Evolutionary conservation across 306 rosid species (phyloP).

Genomic region (Leucaena leucocephala): DNA sequence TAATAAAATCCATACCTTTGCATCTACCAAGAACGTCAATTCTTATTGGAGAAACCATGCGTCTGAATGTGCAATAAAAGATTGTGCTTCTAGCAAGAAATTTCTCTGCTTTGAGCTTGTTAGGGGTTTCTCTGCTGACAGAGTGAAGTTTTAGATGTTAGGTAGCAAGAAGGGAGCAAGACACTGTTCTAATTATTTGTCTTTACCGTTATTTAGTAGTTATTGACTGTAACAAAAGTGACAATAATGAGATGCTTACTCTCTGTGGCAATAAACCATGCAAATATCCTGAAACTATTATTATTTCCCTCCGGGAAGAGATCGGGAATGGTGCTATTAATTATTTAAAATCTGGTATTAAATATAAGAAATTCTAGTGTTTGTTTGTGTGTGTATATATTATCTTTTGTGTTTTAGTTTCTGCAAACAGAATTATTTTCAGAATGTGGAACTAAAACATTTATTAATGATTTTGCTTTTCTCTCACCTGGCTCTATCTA

Average conservation of each 20-base stretch:
- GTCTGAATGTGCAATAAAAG: not conserved
- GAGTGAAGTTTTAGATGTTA: not conserved
- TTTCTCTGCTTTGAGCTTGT: not conserved
- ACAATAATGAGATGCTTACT: not conserved
- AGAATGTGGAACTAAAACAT: not conserved
- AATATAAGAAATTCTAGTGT: not conserved
- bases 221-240: not conserved
- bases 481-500: not conserved
- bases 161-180: not conserved
- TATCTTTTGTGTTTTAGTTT: not conserved
- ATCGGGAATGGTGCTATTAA: not conserved
- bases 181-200: not conserved
- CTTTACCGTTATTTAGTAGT: not conserved
- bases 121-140: not conserved
- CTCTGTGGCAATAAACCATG: not conserved
- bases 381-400: not conserved
- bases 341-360: not conserved
- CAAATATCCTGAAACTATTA: not conserved
- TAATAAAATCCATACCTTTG: conserved; percentile 10
- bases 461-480: not conserved
- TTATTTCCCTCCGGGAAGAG: not conserved
- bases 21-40: not conserved
- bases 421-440: not conserved
- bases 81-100: not conserved
- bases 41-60: not conserved